These are phyloP conservation scores for Babesia sp. DNA, from an alignment of 169 alveolate species.

Conservation along the genomic window DNA sequence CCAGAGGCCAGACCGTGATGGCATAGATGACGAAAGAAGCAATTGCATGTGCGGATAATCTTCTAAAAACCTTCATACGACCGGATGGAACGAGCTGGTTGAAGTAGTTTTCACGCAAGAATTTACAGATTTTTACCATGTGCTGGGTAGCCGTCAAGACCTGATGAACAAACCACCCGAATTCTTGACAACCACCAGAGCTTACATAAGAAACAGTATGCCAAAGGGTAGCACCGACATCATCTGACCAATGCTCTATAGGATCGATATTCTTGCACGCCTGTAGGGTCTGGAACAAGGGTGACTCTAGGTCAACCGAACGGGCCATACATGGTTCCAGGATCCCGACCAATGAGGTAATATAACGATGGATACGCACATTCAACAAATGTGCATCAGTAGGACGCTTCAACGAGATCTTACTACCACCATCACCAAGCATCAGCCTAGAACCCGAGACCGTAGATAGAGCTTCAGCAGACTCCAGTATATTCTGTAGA, in stretches of 20 bases:
- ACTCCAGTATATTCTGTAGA: constrained; percentile 28
- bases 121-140: constrained; percentile 52
- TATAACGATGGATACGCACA: constrained; percentile 23
- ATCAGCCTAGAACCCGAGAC: constrained; percentile 21
- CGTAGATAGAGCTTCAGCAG: constrained; percentile 13
- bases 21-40: constrained; percentile 53
- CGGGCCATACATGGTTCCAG: constrained; percentile 28
- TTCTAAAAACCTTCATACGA: constrained; percentile 1
- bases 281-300: constrained; percentile 13
- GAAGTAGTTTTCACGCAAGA: constrained; percentile 55
- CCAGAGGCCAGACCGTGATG: constrained; percentile 60
- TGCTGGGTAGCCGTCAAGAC: constrained; percentile 51
- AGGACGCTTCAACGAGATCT: constrained; percentile 48
- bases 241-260: constrained; percentile 54
- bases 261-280: constrained; percentile 13
- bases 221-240: constrained; percentile 56
- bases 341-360: constrained; percentile 18
- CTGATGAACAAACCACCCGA: constrained; percentile 52
- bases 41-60: constrained; percentile 35
- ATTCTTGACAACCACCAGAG: constrained; percentile 42
- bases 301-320: constrained; percentile 28
- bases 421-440: constrained; percentile 65
- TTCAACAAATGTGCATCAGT: constrained; percentile 45
- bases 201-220: constrained; percentile 61
- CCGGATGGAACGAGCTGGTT: constrained; percentile 33